Percentiles rank a stretch among this genome's conserved stretches.
These are phyloP conservation scores for Spathaspora passalidarum DNA, from an alignment of 805 yeast genomes.

Conservation along the genomic window DNA sequence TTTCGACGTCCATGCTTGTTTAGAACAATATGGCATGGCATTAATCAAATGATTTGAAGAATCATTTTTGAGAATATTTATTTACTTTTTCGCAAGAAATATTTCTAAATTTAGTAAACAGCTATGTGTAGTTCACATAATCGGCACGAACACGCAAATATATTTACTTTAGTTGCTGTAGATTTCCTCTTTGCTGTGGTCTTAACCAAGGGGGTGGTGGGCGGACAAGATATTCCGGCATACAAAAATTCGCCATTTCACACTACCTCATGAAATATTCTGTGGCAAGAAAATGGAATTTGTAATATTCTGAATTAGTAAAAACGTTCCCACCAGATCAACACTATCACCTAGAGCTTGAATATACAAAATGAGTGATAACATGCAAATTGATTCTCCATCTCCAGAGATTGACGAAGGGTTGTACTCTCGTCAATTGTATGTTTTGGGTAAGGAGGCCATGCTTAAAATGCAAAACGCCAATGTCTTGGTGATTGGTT, in stretches of 20 bases:
- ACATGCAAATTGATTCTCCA: constrained; percentile 44
- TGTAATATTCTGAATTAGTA: background rate
- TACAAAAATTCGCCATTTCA: background rate
- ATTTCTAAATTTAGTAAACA: background rate
- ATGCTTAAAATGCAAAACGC: constrained; percentile 96
- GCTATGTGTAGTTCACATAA: no score
- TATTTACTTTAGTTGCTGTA: background rate
- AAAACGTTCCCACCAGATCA: background rate
- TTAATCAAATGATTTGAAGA: background rate
- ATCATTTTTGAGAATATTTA: background rate
- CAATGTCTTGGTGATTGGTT: constrained; percentile 85
- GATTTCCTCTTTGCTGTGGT: background rate
- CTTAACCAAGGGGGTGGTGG: background rate
- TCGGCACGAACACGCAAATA: no score
- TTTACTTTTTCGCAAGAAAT: background rate
- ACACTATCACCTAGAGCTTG: background rate
- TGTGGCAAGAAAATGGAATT: background rate
- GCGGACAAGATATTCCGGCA: background rate
- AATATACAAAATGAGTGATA: constrained; percentile 9
- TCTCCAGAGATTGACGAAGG: constrained; percentile 76
- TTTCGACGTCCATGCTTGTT: constrained; percentile 7
- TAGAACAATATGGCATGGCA: constrained; percentile 10
- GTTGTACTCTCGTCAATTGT: constrained; percentile 92
- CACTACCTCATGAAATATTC: background rate
- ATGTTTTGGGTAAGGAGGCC: constrained; percentile 96